Evolutionary conservation across 2,329 filamentous ascomycete genomes (phyloP).

Genomic region (Daldinia sp.): DNA sequence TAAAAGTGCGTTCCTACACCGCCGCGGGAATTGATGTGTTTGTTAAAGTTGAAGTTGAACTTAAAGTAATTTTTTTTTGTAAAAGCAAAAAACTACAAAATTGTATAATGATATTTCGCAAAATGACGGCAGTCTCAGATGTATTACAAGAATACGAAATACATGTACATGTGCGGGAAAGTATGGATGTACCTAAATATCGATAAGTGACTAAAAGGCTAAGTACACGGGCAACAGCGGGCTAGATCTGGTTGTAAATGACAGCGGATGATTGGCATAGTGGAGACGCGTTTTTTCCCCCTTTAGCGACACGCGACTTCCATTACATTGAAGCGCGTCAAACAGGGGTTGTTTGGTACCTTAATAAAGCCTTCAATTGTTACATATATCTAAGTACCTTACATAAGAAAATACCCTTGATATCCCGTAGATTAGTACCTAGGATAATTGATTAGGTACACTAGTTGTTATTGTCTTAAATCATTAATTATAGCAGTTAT

Average conservation of each 20-base stretch:
- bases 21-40: background rate
- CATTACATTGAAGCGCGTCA: conserved; percentile 24
- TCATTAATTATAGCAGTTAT: too few relatives aligned
- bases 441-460: conserved; percentile 3
- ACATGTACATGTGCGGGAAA: background rate
- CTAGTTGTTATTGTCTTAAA: too few relatives aligned
- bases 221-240: background rate
- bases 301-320: conserved; percentile 30
- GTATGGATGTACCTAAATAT: conserved; percentile 13
- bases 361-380: conserved; percentile 13
- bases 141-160: conserved; percentile 11
- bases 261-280: conserved; percentile 29
- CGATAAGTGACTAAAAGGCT: conserved; percentile 6
- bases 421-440: conserved; percentile 1
- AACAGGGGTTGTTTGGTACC: conserved; percentile 31
- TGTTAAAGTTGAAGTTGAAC: conserved; percentile 13
- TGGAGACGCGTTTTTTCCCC: conserved; percentile 30
- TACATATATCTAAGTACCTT: conserved; percentile 11
- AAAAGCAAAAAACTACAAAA: conserved; percentile 5
- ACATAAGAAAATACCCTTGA: conserved; percentile 16
- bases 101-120: background rate
- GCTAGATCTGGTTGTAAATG: conserved; percentile 20
- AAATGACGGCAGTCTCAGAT: background rate
- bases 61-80: conserved; percentile 6
- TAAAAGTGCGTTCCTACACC: background rate